Evolutionary conservation across 2,329 filamentous ascomycete species (phyloP).

Genomic region (Colletotrichum chlorophyti): DNA sequence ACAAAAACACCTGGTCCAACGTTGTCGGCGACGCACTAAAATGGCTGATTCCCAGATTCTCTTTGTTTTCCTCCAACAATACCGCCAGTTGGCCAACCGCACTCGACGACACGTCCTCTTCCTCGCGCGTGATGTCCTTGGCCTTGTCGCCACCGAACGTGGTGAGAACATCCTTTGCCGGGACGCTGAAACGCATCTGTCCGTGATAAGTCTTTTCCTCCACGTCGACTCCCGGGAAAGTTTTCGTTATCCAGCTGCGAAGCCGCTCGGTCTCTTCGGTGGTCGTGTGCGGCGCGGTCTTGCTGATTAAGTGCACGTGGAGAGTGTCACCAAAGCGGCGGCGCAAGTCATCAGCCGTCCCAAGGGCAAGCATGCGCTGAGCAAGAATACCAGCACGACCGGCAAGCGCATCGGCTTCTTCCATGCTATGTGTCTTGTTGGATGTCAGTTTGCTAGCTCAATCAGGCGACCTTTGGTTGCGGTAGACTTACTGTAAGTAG

Average conservation of each 20-base stretch:
- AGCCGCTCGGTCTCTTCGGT: conserved; percentile 72
- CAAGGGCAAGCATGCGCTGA: conserved; percentile 83
- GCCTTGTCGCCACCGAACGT: conserved; percentile 29
- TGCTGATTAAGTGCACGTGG: conserved; percentile 82
- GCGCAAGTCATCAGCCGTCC: conserved; percentile 75
- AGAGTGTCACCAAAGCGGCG: conserved; percentile 79
- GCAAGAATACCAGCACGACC: conserved; percentile 87
- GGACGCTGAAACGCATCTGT: conserved; percentile 84
- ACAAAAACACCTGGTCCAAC: conserved; percentile 88
- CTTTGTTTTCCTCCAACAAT: conserved; percentile 74
- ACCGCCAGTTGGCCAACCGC: conserved; percentile 75
- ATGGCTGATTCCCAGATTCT: conserved; percentile 76
- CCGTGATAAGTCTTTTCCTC: conserved; percentile 83
- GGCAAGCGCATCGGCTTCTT: conserved; percentile 90
- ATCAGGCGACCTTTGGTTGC: too few relatives aligned
- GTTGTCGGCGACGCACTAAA: conserved; percentile 89
- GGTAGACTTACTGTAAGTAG: too few relatives aligned
- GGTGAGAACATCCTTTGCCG: conserved; percentile 49
- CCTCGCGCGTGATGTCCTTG: conserved; percentile 33
- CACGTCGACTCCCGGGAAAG: conserved; percentile 70
- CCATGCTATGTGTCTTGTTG: conserved; percentile 97
- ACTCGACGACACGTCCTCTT: conserved; percentile 43
- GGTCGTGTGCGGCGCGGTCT: conserved; percentile 75
- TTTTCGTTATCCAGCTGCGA: conserved; percentile 67
- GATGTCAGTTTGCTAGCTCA: too few relatives aligned